A percentile compares a stretch with the other conserved stretches of the same genome.
Conservation (phyloP, 2,329 filamentous ascomycete genomes). For the Aspergillus puulaauensis region DNA sequence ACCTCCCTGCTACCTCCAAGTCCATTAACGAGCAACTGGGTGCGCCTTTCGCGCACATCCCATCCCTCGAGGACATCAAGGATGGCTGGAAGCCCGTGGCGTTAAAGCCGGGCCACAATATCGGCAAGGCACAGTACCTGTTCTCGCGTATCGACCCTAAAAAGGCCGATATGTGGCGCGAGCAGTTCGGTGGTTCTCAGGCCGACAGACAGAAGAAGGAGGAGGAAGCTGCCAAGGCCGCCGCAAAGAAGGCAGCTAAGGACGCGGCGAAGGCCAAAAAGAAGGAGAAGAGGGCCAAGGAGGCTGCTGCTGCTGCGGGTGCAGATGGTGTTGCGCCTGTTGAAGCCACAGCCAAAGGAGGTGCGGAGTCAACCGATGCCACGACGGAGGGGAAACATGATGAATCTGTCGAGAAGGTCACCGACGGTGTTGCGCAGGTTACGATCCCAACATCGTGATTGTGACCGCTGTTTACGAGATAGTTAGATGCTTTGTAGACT, state of each 20-base stretch:
- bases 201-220: conserved; percentile 69
- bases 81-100: conserved; percentile 62
- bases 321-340: conserved; percentile 29
- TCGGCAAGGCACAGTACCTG: conserved; percentile 76
- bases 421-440: conserved; percentile 44
- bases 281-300: conserved; percentile 42
- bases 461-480: not conserved
- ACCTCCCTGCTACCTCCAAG: conserved; percentile 76
- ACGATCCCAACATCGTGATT: conserved; percentile 41
- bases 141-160: conserved; percentile 81
- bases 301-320: conserved; percentile 31
- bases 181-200: conserved; percentile 68
- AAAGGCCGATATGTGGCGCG: conserved; percentile 81
- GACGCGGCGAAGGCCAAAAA: conserved; percentile 37
- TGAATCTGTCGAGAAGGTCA: conserved; percentile 40
- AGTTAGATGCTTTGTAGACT: not conserved
- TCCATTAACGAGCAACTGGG: conserved; percentile 78
- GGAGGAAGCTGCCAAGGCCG: conserved; percentile 49
- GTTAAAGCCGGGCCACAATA: conserved; percentile 72
- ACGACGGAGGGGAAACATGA: conserved; percentile 27
- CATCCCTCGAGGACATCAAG: conserved; percentile 47
- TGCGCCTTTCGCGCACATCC: conserved; percentile 58
- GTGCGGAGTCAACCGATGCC: conserved; percentile 26
- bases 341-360: conserved; percentile 38
- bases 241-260: conserved; percentile 36